A percentile compares a stretch with the other conserved stretches of the same genome.
These are phyloP conservation scores for Saccharomyces hybrid DNA, from an alignment of 1,139 yeast genomes.

Conservation along the genomic window DNA sequence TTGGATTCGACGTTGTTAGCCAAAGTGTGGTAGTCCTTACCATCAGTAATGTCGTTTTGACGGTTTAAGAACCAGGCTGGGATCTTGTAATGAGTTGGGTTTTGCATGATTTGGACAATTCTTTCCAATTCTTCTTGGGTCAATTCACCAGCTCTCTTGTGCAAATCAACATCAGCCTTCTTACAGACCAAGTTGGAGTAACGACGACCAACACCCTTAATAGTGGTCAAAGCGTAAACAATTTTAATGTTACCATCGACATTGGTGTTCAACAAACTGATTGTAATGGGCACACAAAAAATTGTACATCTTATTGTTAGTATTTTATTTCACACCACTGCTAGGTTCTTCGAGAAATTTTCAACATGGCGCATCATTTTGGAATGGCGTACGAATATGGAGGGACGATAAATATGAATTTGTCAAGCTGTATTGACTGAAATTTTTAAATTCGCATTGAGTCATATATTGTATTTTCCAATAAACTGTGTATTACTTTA, in stretches of 20 bases:
- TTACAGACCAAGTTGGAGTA: slow-evolving; percentile 99
- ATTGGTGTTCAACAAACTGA: slow-evolving; percentile 98
- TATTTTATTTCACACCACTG: not conserved
- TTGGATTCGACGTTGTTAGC: slow-evolving; percentile 99
- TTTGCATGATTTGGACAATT: slow-evolving; percentile 98
- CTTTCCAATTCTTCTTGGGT: slow-evolving; percentile 99
- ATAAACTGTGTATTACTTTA: not conserved
- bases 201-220: slow-evolving; percentile 99
- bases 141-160: slow-evolving; percentile 99
- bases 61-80: slow-evolving; percentile 99
- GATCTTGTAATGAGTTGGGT: slow-evolving; percentile 98
- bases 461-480: not conserved
- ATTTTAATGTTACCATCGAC: slow-evolving; percentile 99
- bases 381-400: not conserved
- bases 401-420: not conserved
- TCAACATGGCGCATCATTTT: not conserved
- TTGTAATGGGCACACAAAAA: slow-evolving; percentile 11
- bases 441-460: not conserved
- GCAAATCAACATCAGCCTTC: slow-evolving; percentile 98
- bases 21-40: slow-evolving; percentile 98
- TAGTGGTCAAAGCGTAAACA: slow-evolving; percentile 99
- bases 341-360: not conserved
- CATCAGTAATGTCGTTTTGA: slow-evolving; percentile 97
- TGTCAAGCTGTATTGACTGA: not conserved
- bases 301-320: not conserved